A percentile compares a stretch with the other conserved stretches of the same genome.
Evolutionary conservation across 202 grass and related monocot genomes (phyloP).

Genomic region (Alloteropsis angusta): DNA sequence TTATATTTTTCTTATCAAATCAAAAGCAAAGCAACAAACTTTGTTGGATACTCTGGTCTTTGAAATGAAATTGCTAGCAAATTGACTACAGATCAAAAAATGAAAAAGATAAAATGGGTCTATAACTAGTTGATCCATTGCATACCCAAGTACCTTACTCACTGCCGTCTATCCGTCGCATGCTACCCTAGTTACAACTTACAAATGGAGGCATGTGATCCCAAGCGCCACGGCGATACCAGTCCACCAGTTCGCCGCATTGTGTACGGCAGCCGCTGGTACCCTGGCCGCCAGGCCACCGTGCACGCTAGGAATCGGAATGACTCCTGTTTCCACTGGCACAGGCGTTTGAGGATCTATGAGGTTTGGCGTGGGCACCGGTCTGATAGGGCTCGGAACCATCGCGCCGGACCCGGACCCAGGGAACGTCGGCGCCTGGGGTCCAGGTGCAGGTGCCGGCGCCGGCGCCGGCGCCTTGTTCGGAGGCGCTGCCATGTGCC

Average conservation of each 20-base stretch:
- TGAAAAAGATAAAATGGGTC: not conserved
- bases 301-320: slow-evolving; percentile 32
- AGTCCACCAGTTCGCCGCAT: not conserved
- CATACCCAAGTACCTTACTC: not conserved
- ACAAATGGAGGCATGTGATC: slow-evolving; percentile 5
- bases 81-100: not conserved
- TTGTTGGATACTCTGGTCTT: not conserved
- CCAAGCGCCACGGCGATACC: not conserved
- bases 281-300: slow-evolving; percentile 21
- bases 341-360: not conserved
- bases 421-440: not conserved
- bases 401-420: slow-evolving; percentile 5
- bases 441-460: not conserved
- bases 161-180: not conserved
- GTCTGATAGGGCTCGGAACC: slow-evolving; percentile 4
- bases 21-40: not conserved
- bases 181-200: slow-evolving; percentile 3
- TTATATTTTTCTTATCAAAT: not conserved
- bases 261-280: not conserved
- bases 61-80: slow-evolving; percentile 11
- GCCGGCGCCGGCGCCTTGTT: not conserved
- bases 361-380: slow-evolving; percentile 1
- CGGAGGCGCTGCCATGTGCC: not conserved
- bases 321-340: not conserved
- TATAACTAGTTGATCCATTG: not conserved